A percentile compares a stretch with the other conserved stretches of the same genome.
Conservation (phyloP, 805 yeast genomes). For the Wickerhamiella hasegawae region DNA sequence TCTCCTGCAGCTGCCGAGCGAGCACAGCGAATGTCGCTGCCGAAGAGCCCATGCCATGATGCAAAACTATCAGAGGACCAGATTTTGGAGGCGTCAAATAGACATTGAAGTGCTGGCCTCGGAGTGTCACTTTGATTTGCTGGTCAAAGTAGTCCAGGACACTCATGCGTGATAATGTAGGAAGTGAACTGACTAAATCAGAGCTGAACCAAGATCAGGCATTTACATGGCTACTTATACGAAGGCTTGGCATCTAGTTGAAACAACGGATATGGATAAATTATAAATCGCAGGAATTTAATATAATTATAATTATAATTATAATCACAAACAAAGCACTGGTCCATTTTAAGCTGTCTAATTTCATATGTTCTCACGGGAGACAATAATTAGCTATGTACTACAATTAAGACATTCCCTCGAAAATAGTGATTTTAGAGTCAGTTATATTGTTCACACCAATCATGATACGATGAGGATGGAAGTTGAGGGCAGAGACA, state of each 20-base stretch:
- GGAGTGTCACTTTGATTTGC: conserved; percentile 1
- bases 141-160: conserved; percentile 1
- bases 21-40: conserved; percentile 59
- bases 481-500: conserved; percentile 56
- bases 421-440: conserved; percentile 6
- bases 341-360: no score
- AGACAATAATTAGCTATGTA: no score
- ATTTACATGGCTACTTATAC: no score
- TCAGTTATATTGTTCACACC: conserved; percentile 43
- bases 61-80: conserved; percentile 52
- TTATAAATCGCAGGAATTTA: no score
- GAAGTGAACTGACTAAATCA: no score
- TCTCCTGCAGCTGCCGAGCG: conserved; percentile 23
- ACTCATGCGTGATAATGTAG: no score
- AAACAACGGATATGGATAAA: no score
- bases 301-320: no score
- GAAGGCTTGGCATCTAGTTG: no score
- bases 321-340: no score
- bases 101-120: conserved; percentile 2
- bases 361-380: no score
- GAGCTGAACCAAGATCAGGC: no score
- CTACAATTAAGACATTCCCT: conserved; percentile 3
- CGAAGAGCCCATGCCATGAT: conserved; percentile 94
- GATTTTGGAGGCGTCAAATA: conserved; percentile 39
- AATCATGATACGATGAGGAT: conserved; percentile 88